Percentiles rank a stretch among this genome's conserved stretches.
These are phyloP conservation scores for Metschnikowia continentalis DNA, from an alignment of 805 yeast genomes.

Conservation along the genomic window DNA sequence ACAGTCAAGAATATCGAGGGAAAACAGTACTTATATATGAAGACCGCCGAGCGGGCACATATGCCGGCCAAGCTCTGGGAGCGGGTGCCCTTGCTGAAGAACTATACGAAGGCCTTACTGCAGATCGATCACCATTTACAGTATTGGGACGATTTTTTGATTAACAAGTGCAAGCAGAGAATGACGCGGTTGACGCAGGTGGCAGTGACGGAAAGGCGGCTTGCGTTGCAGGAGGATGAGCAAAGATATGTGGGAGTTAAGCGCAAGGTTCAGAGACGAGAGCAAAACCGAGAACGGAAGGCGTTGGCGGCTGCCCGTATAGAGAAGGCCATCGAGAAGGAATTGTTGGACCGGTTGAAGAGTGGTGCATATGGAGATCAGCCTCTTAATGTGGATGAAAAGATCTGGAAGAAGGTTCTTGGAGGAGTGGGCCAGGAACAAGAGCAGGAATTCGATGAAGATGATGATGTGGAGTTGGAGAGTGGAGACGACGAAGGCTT, in stretches of 20 bases:
- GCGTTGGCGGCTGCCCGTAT: constrained; percentile 95
- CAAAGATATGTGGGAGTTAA: constrained; percentile 90
- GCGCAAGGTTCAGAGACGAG: constrained; percentile 93
- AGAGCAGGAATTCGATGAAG: constrained; percentile 55
- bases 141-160: constrained; percentile 89
- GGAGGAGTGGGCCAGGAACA: constrained; percentile 55
- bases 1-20: constrained; percentile 82
- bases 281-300: constrained; percentile 90
- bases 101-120: constrained; percentile 79
- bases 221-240: constrained; percentile 87
- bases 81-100: constrained; percentile 82
- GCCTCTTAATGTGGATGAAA: constrained; percentile 94
- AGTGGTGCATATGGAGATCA: constrained; percentile 98
- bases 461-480: constrained; percentile 47
- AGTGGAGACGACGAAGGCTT: constrained; percentile 45
- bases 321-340: constrained; percentile 95
- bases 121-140: constrained; percentile 85
- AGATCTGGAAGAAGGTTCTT: constrained; percentile 91
- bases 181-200: constrained; percentile 92
- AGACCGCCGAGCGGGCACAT: constrained; percentile 96
- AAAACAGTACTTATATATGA: constrained; percentile 80
- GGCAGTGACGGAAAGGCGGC: constrained; percentile 88
- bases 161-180: constrained; percentile 94
- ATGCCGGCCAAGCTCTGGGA: constrained; percentile 95
- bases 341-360: constrained; percentile 88